Evolutionary conservation across 495 filamentous ascomycete species (phyloP).

Genomic region (Penicillium simplicissimum): DNA sequence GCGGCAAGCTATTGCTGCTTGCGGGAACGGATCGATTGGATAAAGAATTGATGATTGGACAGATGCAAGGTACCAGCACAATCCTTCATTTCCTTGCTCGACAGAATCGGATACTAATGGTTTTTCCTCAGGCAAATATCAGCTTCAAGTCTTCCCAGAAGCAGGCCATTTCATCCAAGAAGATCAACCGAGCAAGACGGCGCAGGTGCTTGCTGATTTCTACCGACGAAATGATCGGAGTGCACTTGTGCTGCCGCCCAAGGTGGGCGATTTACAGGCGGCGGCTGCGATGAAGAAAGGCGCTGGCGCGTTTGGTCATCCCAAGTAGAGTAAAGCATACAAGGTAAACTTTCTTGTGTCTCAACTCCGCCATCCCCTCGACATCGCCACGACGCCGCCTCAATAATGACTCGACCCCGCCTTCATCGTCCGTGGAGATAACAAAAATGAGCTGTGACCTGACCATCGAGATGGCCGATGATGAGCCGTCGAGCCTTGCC

Average conservation of each 20-base stretch:
- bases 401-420: background rate
- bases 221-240: slow-evolving; percentile 85
- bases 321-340: background rate
- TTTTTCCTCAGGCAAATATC: slow-evolving; percentile 74
- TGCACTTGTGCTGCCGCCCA: slow-evolving; percentile 83
- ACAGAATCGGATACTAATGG: background rate
- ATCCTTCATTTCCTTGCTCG: background rate
- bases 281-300: slow-evolving; percentile 47
- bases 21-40: slow-evolving; percentile 94
- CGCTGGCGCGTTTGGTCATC: slow-evolving; percentile 7
- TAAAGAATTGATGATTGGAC: slow-evolving; percentile 93
- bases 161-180: slow-evolving; percentile 97
- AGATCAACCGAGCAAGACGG: slow-evolving; percentile 86
- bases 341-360: background rate
- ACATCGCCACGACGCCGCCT: no score
- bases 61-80: slow-evolving; percentile 81
- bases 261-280: slow-evolving; percentile 67
- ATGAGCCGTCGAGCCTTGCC: no score
- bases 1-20: slow-evolving; percentile 87
- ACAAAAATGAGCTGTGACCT: background rate
- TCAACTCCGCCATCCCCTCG: background rate
- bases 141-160: slow-evolving; percentile 90
- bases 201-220: slow-evolving; percentile 82
- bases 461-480: background rate
- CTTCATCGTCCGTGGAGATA: background rate